phyloP scores from a whole-genome alignment of 805 yeast species.

The Saccharomycopsis sp. region DNA sequence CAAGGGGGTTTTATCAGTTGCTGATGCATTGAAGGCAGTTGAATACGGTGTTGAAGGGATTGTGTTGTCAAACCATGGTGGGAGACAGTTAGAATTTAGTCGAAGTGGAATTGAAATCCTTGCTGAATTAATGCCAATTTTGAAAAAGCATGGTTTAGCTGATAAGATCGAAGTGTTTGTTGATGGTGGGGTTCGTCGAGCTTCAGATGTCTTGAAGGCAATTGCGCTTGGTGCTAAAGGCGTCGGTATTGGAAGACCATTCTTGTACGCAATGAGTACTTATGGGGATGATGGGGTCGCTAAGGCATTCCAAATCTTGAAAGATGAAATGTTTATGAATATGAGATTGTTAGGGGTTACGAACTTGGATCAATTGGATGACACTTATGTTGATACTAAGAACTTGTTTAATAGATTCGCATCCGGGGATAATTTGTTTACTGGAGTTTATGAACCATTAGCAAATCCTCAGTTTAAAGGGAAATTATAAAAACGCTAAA shows the following conservation, averaged over 20 bases:
- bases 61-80: conserved; percentile 86
- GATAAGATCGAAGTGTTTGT: conserved; percentile 50
- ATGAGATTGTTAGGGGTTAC: conserved; percentile 77
- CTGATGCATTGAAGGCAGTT: conserved; percentile 69
- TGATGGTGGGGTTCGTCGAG: conserved; percentile 68
- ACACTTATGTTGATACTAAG: conserved; percentile 51
- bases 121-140: conserved; percentile 51
- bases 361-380: conserved; percentile 50
- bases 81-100: conserved; percentile 78
- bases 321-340: conserved; percentile 65
- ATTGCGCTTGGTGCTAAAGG: conserved; percentile 64
- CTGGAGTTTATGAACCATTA: conserved; percentile 50
- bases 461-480: conserved; percentile 44
- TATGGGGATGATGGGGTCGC: conserved; percentile 62
- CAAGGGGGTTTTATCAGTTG: conserved; percentile 81
- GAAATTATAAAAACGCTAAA: conserved; percentile 15
- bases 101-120: conserved; percentile 71
- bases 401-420: conserved; percentile 37
- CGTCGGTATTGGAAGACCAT: conserved; percentile 65
- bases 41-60: conserved; percentile 70
- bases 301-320: conserved; percentile 52
- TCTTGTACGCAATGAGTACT: conserved; percentile 54
- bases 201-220: conserved; percentile 60
- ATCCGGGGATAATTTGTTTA: conserved; percentile 45
- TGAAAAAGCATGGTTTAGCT: conserved; percentile 39